These are phyloP conservation scores for Chaetomiaceae sp. DNA, from an alignment of 2,329 filamentous ascomycete genomes.

Conservation along the genomic window DNA sequence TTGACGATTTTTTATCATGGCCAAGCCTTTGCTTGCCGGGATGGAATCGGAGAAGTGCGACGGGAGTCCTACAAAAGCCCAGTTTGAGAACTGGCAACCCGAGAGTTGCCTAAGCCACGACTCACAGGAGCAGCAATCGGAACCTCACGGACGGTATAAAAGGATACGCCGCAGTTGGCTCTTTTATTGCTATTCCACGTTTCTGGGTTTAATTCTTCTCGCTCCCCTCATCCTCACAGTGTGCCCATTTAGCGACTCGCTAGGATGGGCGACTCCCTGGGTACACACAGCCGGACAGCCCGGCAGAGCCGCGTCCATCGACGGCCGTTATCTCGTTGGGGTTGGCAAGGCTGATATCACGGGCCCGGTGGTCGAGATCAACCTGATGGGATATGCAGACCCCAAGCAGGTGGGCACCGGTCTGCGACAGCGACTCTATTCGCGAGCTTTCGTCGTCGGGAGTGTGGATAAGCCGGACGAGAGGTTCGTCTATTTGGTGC, in stretches of 20 bases:
- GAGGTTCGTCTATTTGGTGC: conserved; percentile 79
- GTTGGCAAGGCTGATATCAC: conserved; percentile 58
- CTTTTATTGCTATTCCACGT: background rate
- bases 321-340: conserved; percentile 49
- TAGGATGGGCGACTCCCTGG: background rate
- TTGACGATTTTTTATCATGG: background rate
- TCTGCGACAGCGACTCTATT: conserved; percentile 81
- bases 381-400: conserved; percentile 89
- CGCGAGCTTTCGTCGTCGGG: conserved; percentile 82
- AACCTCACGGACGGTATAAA: background rate
- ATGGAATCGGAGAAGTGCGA: background rate
- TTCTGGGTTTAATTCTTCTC: background rate
- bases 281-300: background rate
- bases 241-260: background rate
- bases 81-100: background rate
- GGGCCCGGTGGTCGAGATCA: conserved; percentile 81
- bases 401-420: conserved; percentile 77
- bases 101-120: background rate
- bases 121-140: background rate
- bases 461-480: conserved; percentile 61
- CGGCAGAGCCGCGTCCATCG: conserved; percentile 1
- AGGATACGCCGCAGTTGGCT: background rate
- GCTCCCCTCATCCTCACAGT: background rate
- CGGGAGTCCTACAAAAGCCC: background rate
- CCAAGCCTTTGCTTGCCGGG: background rate